These are phyloP conservation scores for Collybiopsis confluens DNA, from an alignment of 768 basidiomycete species.

Conservation along the genomic window DNA sequence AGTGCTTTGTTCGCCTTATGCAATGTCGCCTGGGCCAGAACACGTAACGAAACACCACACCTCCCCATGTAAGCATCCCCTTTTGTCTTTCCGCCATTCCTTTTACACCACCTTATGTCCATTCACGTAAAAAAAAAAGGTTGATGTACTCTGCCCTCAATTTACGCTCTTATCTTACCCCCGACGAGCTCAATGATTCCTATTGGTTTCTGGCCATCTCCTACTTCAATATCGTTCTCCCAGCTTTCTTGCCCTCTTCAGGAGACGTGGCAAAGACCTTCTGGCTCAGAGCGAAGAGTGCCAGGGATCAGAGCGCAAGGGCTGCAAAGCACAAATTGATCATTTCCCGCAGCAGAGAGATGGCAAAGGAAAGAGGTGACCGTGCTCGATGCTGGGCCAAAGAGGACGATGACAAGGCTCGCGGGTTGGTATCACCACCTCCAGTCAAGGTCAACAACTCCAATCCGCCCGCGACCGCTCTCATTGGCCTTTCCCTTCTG, in stretches of 20 bases:
- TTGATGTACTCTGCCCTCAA: conserved; percentile 89
- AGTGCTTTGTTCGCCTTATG: conserved; percentile 72
- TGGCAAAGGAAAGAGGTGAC: conserved; percentile 59
- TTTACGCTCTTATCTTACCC: conserved; percentile 54
- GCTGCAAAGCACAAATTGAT: conserved; percentile 63
- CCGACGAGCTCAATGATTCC: conserved; percentile 45
- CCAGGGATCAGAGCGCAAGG: conserved; percentile 64
- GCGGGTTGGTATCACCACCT: conserved; percentile 20
- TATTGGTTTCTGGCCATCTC: conserved; percentile 83
- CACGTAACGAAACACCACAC: conserved; percentile 36
- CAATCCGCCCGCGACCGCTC: conserved; percentile 51
- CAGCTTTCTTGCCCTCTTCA: conserved; percentile 58
- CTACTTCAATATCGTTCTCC: conserved; percentile 80
- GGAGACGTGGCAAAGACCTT: conserved; percentile 42
- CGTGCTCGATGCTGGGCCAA: conserved; percentile 66
- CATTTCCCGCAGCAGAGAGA: conserved; percentile 55
- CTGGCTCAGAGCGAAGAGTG: conserved; percentile 70
- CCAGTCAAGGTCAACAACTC: conserved; percentile 23
- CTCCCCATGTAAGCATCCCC: conserved; percentile 45
- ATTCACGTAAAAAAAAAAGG: conserved; percentile 29
- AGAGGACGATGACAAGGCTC: conserved; percentile 66
- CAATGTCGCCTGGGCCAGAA: conserved; percentile 69
- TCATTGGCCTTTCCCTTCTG: conserved; percentile 79
- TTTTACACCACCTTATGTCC: neutral
- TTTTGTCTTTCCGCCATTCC: neutral